Conservation (phyloP, 148 eudicot genomes). For the Cornus kousa region DNA sequence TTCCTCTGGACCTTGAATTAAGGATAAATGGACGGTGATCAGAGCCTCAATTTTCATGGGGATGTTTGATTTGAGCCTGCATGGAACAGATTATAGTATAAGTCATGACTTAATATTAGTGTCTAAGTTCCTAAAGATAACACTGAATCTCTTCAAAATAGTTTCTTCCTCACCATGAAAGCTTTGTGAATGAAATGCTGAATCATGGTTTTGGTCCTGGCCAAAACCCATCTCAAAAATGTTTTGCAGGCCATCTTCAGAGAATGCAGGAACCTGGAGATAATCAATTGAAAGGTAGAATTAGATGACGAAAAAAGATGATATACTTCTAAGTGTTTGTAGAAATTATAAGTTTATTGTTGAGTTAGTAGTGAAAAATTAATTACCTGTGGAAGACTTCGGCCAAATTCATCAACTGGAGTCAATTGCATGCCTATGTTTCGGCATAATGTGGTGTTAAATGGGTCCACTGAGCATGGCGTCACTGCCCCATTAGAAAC, state of each 20-base stretch:
- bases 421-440: constrained; percentile 42
- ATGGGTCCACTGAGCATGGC: constrained; percentile 35
- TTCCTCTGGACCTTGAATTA: constrained; percentile 19
- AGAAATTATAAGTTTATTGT: background rate
- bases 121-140: too few relatives aligned
- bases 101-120: background rate
- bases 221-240: constrained; percentile 60
- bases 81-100: background rate
- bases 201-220: constrained; percentile 27
- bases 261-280: constrained; percentile 43
- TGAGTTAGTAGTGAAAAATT: background rate
- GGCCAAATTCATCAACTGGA: constrained; percentile 38
- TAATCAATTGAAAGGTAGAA: background rate
- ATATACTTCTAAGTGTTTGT: background rate
- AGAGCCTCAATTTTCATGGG: constrained; percentile 63
- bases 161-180: constrained; percentile 33
- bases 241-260: constrained; percentile 65
- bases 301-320: background rate
- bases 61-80: constrained; percentile 46
- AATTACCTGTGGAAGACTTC: constrained; percentile 51
- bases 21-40: constrained; percentile 34
- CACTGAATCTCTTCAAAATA: background rate
- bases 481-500: constrained; percentile 5
- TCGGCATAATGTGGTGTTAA: constrained; percentile 28
- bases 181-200: constrained; percentile 26